Evolutionary conservation across 257 asterid genomes (phyloP).

Genomic region (Salvia hispanica): DNA sequence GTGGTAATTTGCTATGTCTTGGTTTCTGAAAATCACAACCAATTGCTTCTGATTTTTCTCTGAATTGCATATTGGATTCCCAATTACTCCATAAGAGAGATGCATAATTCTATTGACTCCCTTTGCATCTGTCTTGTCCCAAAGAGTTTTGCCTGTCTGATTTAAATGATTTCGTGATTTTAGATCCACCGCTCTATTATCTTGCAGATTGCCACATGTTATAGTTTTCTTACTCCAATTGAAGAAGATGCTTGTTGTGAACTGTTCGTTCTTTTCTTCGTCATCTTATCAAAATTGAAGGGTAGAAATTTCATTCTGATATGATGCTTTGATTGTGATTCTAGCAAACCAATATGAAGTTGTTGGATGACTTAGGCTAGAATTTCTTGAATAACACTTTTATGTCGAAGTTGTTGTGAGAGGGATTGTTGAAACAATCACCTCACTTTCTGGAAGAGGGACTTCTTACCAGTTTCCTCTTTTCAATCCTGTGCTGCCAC

Average conservation of each 20-base stretch:
- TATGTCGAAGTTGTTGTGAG: conserved; percentile 13
- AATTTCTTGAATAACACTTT: background rate
- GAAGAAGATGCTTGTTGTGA: background rate
- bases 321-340: background rate
- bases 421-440: no score
- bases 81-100: background rate
- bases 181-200: background rate
- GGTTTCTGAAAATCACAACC: conserved; percentile 20
- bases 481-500: background rate
- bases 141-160: background rate
- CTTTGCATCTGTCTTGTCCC: background rate
- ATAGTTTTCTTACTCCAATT: background rate
- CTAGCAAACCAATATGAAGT: no score
- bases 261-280: background rate
- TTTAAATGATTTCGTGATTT: background rate
- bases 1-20: background rate
- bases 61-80: background rate
- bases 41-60: conserved; percentile 5
- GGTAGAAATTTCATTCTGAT: background rate
- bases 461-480: no score
- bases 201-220: no score
- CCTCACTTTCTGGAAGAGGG: no score
- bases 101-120: background rate
- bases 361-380: no score
- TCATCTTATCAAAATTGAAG: background rate